Conservation (phyloP, 495 filamentous ascomycete genomes). For the Penicillium ochrochloron region DNA sequence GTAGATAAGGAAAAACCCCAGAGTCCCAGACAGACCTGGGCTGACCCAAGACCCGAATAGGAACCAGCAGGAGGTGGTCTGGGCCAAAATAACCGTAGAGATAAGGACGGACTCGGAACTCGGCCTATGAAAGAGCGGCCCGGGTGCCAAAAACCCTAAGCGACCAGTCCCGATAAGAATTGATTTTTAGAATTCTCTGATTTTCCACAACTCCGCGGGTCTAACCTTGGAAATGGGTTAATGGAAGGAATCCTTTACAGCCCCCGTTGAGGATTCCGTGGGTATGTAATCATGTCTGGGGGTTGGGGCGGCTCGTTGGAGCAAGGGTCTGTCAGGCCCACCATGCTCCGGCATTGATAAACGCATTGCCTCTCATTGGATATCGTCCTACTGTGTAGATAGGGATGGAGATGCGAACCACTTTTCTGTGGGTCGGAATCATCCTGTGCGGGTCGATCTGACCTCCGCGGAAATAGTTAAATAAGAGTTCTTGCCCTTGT, state of each 20-base stretch:
- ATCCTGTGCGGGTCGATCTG: constrained; percentile 14
- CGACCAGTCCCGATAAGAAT: constrained; percentile 9
- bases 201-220: constrained; percentile 19
- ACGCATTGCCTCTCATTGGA: constrained; percentile 30
- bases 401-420: constrained; percentile 15
- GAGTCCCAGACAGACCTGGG: neutral
- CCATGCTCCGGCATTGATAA: constrained; percentile 23
- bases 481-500: constrained; percentile 3
- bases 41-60: neutral
- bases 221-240: neutral
- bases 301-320: constrained; percentile 2
- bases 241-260: neutral
- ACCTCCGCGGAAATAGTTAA: constrained; percentile 36
- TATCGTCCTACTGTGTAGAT: constrained; percentile 13
- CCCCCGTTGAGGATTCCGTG: neutral
- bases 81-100: constrained; percentile 4
- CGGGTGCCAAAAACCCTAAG: neutral
- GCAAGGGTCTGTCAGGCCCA: constrained; percentile 1
- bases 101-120: constrained; percentile 21
- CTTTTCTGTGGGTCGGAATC: constrained; percentile 12
- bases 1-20: neutral
- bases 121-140: constrained; percentile 12
- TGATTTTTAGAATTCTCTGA: neutral
- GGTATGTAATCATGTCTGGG: neutral
- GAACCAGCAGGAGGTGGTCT: neutral